phyloP scores from a whole-genome alignment of 495 filamentous ascomycete genomes.

The Penicillium ochrochloron region DNA sequence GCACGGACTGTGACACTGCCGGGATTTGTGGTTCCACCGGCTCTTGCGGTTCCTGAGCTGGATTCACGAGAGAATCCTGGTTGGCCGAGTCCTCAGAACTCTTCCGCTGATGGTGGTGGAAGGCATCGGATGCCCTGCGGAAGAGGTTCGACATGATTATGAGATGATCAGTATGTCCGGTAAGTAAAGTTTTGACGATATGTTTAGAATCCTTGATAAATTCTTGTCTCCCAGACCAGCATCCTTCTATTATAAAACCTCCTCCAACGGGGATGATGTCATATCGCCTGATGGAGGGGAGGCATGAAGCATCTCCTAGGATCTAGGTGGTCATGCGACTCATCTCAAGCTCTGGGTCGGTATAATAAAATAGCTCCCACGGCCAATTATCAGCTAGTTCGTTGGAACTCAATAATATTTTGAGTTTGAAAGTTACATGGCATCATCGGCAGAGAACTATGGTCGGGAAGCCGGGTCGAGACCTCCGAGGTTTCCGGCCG shows the following conservation, averaged over 20 bases:
- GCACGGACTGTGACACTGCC: not conserved
- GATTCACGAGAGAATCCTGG: not conserved
- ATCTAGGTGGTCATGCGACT: not conserved
- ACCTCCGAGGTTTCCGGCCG: slow-evolving; percentile 4
- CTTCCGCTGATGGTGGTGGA: slow-evolving; percentile 1
- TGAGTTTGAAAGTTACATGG: slow-evolving; percentile 3
- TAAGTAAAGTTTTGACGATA: not conserved
- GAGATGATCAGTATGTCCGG: not conserved
- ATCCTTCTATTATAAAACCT: not conserved
- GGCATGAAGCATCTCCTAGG: not conserved
- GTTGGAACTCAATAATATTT: not conserved
- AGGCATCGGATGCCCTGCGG: slow-evolving; percentile 6
- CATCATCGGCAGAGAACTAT: not conserved
- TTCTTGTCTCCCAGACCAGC: not conserved
- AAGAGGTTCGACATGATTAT: slow-evolving; percentile 4
- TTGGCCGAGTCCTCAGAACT: not conserved
- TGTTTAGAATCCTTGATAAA: not conserved
- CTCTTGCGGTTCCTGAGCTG: slow-evolving; percentile 1
- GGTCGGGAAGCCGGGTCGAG: slow-evolving; percentile 10
- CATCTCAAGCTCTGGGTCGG: not conserved
- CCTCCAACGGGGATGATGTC: not conserved
- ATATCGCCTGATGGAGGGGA: not conserved
- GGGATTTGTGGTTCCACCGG: not conserved
- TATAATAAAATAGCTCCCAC: not conserved
- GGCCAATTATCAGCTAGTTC: not conserved